Evolutionary conservation across 1,284 basidiomycete species (phyloP).

Genomic region (Ceratobasidium sp.): DNA sequence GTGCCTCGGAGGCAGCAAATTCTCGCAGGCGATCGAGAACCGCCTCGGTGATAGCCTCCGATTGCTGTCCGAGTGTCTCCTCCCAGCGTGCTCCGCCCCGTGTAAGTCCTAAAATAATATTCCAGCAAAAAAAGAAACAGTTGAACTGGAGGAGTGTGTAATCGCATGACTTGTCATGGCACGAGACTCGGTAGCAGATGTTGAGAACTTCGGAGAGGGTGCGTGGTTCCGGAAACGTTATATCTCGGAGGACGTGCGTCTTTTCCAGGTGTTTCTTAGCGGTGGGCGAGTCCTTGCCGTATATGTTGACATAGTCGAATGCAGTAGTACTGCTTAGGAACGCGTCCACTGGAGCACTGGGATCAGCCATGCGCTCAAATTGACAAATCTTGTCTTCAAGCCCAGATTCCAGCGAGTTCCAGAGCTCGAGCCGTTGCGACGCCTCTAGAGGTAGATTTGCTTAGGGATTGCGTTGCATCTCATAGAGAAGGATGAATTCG

Average conservation of each 20-base stretch:
- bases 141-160: neutral
- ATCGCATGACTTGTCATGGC: neutral
- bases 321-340: neutral
- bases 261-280: neutral
- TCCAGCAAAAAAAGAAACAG: neutral
- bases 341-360: neutral
- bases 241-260: neutral
- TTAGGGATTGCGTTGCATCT: neutral
- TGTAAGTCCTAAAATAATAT: neutral
- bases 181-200: neutral
- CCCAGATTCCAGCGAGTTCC: neutral
- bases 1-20: neutral
- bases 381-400: neutral
- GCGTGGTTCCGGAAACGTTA: neutral
- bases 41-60: neutral
- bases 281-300: neutral
- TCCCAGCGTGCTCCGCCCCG: neutral
- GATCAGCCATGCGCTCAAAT: neutral
- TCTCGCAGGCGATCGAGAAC: neutral
- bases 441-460: neutral
- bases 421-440: neutral
- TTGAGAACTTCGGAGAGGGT: neutral
- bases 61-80: neutral
- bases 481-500: neutral
- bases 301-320: neutral